These are phyloP conservation scores for Trypethelium eluteriae DNA, from an alignment of 495 filamentous ascomycete species.

Conservation along the genomic window DNA sequence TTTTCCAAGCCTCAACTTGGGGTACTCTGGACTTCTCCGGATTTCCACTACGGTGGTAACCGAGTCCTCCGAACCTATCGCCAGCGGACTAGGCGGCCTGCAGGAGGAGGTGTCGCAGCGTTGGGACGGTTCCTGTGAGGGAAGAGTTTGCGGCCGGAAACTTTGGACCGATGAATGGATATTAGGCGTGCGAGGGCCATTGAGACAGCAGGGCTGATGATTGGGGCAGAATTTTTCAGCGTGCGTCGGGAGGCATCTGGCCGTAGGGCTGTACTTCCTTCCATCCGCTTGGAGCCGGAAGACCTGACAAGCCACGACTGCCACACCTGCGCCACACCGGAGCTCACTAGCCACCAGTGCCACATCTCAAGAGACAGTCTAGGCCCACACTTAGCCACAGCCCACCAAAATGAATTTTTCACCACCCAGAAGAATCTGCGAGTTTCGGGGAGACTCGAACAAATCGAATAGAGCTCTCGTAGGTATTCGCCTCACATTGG, in stretches of 20 bases:
- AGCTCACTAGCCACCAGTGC: background rate
- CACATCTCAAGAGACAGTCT: background rate
- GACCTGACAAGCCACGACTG: background rate
- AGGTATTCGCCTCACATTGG: background rate
- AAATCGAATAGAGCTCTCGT: background rate
- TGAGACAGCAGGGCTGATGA: background rate
- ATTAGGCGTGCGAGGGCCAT: background rate
- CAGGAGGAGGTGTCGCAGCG: background rate
- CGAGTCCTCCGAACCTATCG: background rate
- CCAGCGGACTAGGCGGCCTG: background rate
- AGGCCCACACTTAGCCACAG: background rate
- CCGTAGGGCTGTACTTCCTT: slow-evolving; percentile 7
- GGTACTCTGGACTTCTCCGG: background rate
- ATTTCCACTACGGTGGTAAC: slow-evolving; percentile 2
- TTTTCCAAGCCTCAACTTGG: background rate
- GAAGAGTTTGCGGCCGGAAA: background rate
- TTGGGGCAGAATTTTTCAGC: background rate
- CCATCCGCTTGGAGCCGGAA: background rate
- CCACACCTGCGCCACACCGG: background rate
- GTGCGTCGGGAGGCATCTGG: background rate
- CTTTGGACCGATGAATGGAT: background rate
- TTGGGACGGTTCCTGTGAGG: background rate
- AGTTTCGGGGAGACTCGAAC: background rate
- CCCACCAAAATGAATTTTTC: background rate
- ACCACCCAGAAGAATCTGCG: background rate